Evolutionary conservation across 2,329 filamentous ascomycete genomes (phyloP).

Genomic region (Amauroascus verrucosus): DNA sequence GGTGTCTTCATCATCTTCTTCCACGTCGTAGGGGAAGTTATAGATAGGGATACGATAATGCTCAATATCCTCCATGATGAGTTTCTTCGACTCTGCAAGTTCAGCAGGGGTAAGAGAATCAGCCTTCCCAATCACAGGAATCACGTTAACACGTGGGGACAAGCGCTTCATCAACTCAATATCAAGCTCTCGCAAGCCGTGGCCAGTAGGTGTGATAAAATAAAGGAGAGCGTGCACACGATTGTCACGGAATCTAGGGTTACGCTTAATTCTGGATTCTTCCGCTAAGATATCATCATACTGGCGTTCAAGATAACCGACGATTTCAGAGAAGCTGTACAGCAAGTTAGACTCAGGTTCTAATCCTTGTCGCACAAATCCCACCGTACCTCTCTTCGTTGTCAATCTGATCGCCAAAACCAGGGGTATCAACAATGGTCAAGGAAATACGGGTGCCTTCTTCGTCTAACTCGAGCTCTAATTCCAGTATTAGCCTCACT

Average conservation of each 20-base stretch:
- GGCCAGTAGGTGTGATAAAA: slow-evolving; percentile 97
- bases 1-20: slow-evolving; percentile 98
- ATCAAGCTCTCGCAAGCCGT: slow-evolving; percentile 95
- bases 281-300: slow-evolving; percentile 99
- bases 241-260: slow-evolving; percentile 98
- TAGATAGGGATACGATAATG: slow-evolving; percentile 99
- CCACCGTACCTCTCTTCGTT: slow-evolving; percentile 88
- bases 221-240: slow-evolving; percentile 96
- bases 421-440: slow-evolving; percentile 96
- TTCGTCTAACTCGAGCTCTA: slow-evolving; percentile 91
- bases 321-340: slow-evolving; percentile 85
- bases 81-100: slow-evolving; percentile 97
- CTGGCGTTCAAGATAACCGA: slow-evolving; percentile 96
- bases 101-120: slow-evolving; percentile 94
- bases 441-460: slow-evolving; percentile 96
- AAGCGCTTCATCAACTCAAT: slow-evolving; percentile 99
- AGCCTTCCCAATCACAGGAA: slow-evolving; percentile 96
- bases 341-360: background rate
- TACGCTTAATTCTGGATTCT: slow-evolving; percentile 99
- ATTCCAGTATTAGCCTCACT: background rate
- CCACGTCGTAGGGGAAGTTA: slow-evolving; percentile 99
- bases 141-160: slow-evolving; percentile 95
- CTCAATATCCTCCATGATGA: slow-evolving; percentile 99
- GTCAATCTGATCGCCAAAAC: slow-evolving; percentile 97
- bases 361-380: background rate